These are phyloP conservation scores for Leccinum arenicola DNA, from an alignment of 768 basidiomycete genomes.

Conservation along the genomic window DNA sequence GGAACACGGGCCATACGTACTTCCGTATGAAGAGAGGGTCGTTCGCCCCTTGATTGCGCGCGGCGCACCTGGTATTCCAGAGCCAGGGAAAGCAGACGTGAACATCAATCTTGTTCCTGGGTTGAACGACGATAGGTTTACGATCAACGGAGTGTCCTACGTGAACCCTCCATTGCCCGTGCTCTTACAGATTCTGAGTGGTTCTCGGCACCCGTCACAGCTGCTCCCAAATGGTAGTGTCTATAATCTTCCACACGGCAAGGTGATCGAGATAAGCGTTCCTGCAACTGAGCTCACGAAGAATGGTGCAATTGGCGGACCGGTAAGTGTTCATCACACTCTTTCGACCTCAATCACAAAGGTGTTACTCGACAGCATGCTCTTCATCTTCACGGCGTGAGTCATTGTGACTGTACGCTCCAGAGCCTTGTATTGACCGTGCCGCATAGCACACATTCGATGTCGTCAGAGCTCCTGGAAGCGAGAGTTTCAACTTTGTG, in stretches of 20 bases:
- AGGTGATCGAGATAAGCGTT: conserved; percentile 20
- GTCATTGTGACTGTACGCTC: not conserved
- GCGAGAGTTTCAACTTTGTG: conserved; percentile 35
- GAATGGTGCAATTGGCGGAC: conserved; percentile 31
- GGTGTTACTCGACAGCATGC: conserved; percentile 12
- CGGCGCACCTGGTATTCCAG: conserved; percentile 23
- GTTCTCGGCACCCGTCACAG: conserved; percentile 7
- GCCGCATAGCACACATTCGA: conserved; percentile 37
- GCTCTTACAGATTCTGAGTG: conserved; percentile 26
- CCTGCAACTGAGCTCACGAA: conserved; percentile 10
- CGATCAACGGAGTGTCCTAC: conserved; percentile 11
- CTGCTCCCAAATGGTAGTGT: conserved; percentile 15
- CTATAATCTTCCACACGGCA: conserved; percentile 13
- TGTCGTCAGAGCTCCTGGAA: conserved; percentile 42
- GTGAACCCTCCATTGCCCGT: conserved; percentile 14
- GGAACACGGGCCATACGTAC: conserved; percentile 1
- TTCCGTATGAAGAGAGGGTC: conserved; percentile 16
- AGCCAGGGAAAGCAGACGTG: conserved; percentile 24
- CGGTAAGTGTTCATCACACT: conserved; percentile 13
- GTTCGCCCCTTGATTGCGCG: conserved; percentile 19
- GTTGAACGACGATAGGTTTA: not conserved
- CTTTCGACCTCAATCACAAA: not conserved
- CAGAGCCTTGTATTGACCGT: not conserved
- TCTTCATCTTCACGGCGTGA: conserved; percentile 23
- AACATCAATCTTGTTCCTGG: conserved; percentile 19